Percentiles rank a stretch among this genome's conserved stretches.
Conservation (phyloP, 73 alveolate genomes). For the Tetrahymena thermophila region DNA sequence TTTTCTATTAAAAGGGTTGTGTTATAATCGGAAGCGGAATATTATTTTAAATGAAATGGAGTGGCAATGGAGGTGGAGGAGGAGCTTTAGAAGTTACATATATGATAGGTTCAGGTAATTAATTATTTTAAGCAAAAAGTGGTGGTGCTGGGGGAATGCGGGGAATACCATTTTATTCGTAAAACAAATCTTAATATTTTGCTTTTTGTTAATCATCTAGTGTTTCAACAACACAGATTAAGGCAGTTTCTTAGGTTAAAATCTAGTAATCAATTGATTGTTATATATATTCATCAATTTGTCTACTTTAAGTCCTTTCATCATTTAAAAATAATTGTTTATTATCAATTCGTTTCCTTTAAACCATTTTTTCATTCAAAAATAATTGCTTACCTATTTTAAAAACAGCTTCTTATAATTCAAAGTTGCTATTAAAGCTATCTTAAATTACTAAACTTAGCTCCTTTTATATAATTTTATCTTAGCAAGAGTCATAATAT, state of each 20-base stretch:
- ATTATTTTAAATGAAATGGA: no score
- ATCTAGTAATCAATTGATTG: not conserved
- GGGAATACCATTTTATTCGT: no score
- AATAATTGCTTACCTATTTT: not conserved
- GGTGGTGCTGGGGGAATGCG: no score
- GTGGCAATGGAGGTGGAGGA: no score
- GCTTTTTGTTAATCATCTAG: not conserved
- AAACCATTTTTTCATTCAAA: not conserved
- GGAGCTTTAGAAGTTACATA: no score
- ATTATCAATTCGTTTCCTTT: not conserved
- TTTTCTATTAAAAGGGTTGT: no score
- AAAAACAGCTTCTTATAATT: not conserved
- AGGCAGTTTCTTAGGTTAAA: not conserved
- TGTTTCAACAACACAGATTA: not conserved
- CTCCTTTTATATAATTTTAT: not conserved
- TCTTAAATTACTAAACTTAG: not conserved
- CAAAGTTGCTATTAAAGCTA: not conserved
- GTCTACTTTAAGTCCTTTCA: not conserved
- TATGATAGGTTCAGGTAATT: no score
- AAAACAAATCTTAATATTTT: not conserved
- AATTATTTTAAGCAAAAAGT: no score
- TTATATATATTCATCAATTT: not conserved
- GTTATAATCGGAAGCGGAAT: no score
- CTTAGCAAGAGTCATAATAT: not conserved
- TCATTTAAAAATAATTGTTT: not conserved